phyloP scores from a whole-genome alignment of 768 basidiomycete species.

The Trametes cubensis region DNA sequence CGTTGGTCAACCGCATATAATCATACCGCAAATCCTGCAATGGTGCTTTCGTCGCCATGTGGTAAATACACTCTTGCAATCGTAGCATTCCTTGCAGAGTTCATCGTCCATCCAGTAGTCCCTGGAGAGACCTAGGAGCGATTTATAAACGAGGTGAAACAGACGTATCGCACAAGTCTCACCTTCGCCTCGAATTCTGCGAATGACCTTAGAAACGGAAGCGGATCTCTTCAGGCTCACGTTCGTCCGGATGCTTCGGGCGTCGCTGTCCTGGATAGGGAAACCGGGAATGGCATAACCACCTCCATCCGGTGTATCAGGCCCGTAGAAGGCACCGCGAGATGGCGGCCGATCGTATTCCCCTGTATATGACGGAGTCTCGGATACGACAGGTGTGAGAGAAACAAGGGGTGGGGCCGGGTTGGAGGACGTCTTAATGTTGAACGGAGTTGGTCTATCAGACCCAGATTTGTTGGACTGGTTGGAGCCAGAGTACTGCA shows the following conservation, averaged over 20 bases:
- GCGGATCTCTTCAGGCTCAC: slow-evolving; percentile 69
- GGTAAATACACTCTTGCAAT: slow-evolving; percentile 93
- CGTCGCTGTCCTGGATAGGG: slow-evolving; percentile 83
- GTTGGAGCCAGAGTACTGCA: slow-evolving; percentile 49
- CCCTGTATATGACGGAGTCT: slow-evolving; percentile 67
- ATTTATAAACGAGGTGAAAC: slow-evolving; percentile 5
- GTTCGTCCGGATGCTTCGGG: slow-evolving; percentile 80
- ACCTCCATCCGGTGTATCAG: slow-evolving; percentile 59
- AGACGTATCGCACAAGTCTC: slow-evolving; percentile 20
- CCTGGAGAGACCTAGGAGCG: slow-evolving; percentile 69
- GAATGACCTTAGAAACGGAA: slow-evolving; percentile 90
- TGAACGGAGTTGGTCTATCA: slow-evolving; percentile 63
- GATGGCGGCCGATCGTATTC: slow-evolving; percentile 66
- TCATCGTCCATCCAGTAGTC: slow-evolving; percentile 99
- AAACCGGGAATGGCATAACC: slow-evolving; percentile 87
- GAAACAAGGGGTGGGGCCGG: slow-evolving; percentile 85
- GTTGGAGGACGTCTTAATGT: slow-evolving; percentile 47
- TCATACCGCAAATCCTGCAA: slow-evolving; percentile 91
- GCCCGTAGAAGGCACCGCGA: slow-evolving; percentile 53
- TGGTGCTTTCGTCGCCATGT: slow-evolving; percentile 96
- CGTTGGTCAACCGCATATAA: slow-evolving; percentile 9
- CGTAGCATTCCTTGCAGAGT: slow-evolving; percentile 93
- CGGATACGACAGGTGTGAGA: slow-evolving; percentile 81
- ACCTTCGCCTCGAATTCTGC: slow-evolving; percentile 91
- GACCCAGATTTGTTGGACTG: slow-evolving; percentile 50